These are phyloP conservation scores for Termitomyces sp. DNA, from an alignment of 1,284 basidiomycete species.

Conservation along the genomic window DNA sequence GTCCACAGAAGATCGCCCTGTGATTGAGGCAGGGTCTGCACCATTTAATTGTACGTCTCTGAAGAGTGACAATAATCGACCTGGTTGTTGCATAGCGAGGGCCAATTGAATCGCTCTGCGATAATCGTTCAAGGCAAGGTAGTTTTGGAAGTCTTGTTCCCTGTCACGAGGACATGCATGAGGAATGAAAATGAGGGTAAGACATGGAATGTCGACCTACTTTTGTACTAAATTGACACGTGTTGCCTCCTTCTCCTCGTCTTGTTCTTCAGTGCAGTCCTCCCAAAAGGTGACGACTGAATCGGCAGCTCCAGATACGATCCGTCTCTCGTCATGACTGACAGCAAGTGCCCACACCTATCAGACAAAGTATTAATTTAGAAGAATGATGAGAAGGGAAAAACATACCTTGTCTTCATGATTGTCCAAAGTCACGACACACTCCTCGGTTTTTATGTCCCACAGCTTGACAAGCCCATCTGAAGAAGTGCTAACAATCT, in stretches of 20 bases:
- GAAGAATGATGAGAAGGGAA: slow-evolving; percentile 3
- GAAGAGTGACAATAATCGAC: slow-evolving; percentile 82
- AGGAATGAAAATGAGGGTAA: slow-evolving; percentile 1
- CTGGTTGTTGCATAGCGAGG: slow-evolving; percentile 89
- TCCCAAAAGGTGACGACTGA: slow-evolving; percentile 92
- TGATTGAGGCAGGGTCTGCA: slow-evolving; percentile 40
- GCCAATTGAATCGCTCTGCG: slow-evolving; percentile 87
- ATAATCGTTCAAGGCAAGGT: slow-evolving; percentile 85
- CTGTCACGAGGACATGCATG: slow-evolving; percentile 36
- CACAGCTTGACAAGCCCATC: slow-evolving; percentile 96
- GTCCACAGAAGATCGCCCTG: slow-evolving; percentile 73
- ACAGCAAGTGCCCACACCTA: slow-evolving; percentile 92
- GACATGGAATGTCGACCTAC: slow-evolving; percentile 42
- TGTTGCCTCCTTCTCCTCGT: slow-evolving; percentile 67
- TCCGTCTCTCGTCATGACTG: slow-evolving; percentile 69
- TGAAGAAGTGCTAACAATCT: slow-evolving; percentile 84
- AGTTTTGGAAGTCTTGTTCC: slow-evolving; percentile 95
- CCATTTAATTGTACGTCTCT: slow-evolving; percentile 47
- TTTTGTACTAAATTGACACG: slow-evolving; percentile 72
- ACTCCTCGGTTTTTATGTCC: slow-evolving; percentile 89
- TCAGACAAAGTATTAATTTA: background rate
- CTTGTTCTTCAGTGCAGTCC: slow-evolving; percentile 82
- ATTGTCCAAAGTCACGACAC: slow-evolving; percentile 86
- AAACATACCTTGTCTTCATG: slow-evolving; percentile 86
- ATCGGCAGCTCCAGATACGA: slow-evolving; percentile 93